These are phyloP conservation scores for Suillus bovinus DNA, from an alignment of 768 basidiomycete species.

Conservation along the genomic window DNA sequence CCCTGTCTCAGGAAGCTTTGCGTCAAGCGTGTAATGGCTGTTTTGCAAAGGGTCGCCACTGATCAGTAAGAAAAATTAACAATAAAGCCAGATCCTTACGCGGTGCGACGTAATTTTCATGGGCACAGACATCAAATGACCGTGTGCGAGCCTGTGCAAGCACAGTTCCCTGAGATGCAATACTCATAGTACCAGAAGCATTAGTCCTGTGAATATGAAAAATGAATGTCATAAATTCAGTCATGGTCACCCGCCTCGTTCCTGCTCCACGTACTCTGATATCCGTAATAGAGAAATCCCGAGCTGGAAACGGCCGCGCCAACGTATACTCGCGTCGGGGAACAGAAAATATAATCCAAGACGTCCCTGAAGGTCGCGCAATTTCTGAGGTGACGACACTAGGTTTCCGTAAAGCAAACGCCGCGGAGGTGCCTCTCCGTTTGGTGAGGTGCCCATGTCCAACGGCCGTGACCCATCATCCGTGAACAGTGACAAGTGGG, in stretches of 20 bases:
- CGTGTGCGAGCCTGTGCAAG: constrained; percentile 74
- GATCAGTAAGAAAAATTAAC: constrained; percentile 17
- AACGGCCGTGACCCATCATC: constrained; percentile 64
- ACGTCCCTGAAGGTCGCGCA: constrained; percentile 80
- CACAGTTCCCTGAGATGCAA: constrained; percentile 59
- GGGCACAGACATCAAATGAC: constrained; percentile 76
- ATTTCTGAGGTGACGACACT: constrained; percentile 77
- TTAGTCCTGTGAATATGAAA: constrained; percentile 41
- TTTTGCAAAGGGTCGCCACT: constrained; percentile 11
- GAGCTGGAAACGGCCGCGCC: constrained; percentile 74
- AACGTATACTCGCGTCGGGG: constrained; percentile 85
- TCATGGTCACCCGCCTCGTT: constrained; percentile 13
- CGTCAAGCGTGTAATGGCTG: constrained; percentile 53
- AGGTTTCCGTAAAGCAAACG: constrained; percentile 82
- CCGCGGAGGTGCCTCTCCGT: constrained; percentile 43
- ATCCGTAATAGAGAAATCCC: constrained; percentile 73
- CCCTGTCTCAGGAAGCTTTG: constrained; percentile 59
- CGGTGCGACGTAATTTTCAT: constrained; percentile 74
- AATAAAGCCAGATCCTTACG: constrained; percentile 50
- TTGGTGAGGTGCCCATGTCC: constrained; percentile 62
- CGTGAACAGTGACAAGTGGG: constrained; percentile 75
- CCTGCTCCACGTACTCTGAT: constrained; percentile 58
- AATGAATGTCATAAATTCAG: constrained; percentile 18
- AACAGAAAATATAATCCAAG: constrained; percentile 88
- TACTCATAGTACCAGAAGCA: constrained; percentile 47